A percentile compares a stretch with the other conserved stretches of the same genome.
phyloP scores from a whole-genome alignment of 805 yeast species.

The Saccharomycopsis selenospora region DNA sequence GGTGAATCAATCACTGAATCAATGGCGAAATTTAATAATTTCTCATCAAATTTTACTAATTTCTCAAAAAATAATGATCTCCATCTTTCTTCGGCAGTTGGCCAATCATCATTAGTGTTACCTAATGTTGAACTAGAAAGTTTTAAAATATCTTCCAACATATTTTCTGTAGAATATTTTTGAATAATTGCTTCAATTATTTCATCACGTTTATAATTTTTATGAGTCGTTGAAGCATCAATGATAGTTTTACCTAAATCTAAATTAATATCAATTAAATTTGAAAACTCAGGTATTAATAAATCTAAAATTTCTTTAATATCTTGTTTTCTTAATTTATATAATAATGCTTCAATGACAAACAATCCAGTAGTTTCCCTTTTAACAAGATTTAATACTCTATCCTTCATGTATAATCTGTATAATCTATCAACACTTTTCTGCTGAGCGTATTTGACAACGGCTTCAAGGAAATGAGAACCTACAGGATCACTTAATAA shows the following conservation, averaged over 20 bases:
- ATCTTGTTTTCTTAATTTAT: slow-evolving; percentile 55
- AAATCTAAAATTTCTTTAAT: slow-evolving; percentile 55
- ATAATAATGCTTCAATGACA: slow-evolving; percentile 65
- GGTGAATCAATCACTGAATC: slow-evolving; percentile 45
- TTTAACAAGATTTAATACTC: slow-evolving; percentile 65
- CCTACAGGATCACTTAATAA: slow-evolving; percentile 86
- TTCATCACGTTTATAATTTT: slow-evolving; percentile 52
- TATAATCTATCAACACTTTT: slow-evolving; percentile 67
- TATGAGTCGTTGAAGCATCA: slow-evolving; percentile 54
- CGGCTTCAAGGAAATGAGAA: slow-evolving; percentile 78
- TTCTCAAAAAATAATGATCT: slow-evolving; percentile 68
- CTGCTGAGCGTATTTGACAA: slow-evolving; percentile 56
- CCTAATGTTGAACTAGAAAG: slow-evolving; percentile 69
- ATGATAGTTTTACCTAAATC: slow-evolving; percentile 62
- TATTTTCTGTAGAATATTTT: slow-evolving; percentile 31
- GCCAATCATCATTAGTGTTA: slow-evolving; percentile 83
- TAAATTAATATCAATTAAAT: slow-evolving; percentile 56
- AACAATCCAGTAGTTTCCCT: slow-evolving; percentile 82
- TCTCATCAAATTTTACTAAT: slow-evolving; percentile 59
- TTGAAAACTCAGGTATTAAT: slow-evolving; percentile 58
- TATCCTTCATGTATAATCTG: slow-evolving; percentile 61
- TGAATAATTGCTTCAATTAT: slow-evolving; percentile 44
- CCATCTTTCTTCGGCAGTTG: slow-evolving; percentile 83
- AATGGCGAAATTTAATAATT: slow-evolving; percentile 50
- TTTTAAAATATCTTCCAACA: slow-evolving; percentile 58